Conservation (phyloP, 2,329 filamentous ascomycete species). For the Akanthomyces lecanii region DNA sequence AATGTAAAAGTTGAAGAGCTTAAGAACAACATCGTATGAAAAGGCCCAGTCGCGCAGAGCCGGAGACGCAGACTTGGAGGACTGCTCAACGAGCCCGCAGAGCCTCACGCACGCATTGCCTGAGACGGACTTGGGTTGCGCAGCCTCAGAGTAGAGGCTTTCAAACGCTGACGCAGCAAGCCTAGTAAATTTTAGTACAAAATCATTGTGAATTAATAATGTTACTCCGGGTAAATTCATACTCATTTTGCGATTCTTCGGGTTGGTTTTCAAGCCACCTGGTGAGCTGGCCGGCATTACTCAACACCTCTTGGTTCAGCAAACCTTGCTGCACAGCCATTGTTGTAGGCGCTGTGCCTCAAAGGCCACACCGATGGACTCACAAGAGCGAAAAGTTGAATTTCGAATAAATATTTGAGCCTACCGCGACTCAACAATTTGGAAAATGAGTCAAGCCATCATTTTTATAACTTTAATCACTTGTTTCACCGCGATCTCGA, state of each 20-base stretch:
- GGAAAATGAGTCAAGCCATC: background rate
- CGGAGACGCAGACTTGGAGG: conserved; percentile 45
- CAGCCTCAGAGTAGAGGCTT: conserved; percentile 44
- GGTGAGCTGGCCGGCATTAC: conserved; percentile 34
- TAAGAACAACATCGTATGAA: conserved; percentile 41
- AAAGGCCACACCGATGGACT: no score
- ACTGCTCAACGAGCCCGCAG: conserved; percentile 59
- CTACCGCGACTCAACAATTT: background rate
- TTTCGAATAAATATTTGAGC: background rate
- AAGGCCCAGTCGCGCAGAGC: conserved; percentile 48
- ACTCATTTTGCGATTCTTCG: conserved; percentile 33
- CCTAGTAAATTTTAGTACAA: background rate
- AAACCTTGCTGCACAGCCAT: conserved; percentile 21
- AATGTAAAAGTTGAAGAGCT: conserved; percentile 58
- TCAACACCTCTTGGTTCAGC: conserved; percentile 26
- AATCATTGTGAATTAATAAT: background rate
- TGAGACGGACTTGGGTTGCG: conserved; percentile 51
- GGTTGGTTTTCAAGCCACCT: conserved; percentile 43
- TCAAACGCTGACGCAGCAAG: conserved; percentile 41
- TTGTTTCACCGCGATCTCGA: background rate
- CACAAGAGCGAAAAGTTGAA: background rate
- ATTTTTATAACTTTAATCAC: background rate
- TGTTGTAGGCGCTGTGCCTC: conserved; percentile 12
- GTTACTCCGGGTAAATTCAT: conserved; percentile 23
- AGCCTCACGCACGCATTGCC: conserved; percentile 55